Percentiles rank a stretch among this genome's conserved stretches.
Conservation (phyloP, 345 rosid genomes). For the Cardamine resedifolia region DNA sequence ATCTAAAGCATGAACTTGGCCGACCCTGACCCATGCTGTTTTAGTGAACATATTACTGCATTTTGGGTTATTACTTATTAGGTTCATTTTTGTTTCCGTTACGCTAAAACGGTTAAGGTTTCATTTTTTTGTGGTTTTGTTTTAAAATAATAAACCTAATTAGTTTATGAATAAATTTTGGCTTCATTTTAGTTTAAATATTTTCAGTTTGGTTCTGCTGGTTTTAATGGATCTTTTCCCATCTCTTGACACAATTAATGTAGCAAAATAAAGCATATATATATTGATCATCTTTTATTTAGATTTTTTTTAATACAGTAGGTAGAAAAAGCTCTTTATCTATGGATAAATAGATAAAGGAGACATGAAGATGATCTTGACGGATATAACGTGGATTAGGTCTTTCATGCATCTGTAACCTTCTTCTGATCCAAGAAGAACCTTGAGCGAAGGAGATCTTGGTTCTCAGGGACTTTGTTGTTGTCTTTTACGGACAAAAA, state of each 20-base stretch:
- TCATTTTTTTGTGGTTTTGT: no score
- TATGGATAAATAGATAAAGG: neutral
- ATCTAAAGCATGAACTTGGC: no score
- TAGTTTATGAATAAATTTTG: no score
- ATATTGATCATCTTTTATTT: neutral
- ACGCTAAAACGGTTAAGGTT: no score
- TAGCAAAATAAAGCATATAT: neutral
- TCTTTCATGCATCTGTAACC: conserved; percentile 6
- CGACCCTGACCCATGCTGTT: no score
- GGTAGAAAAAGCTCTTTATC: conserved; percentile 1
- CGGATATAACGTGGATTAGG: neutral
- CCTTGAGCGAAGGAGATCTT: neutral
- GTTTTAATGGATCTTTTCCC: neutral
- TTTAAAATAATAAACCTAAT: no score
- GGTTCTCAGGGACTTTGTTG: neutral
- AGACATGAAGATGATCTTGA: conserved; percentile 9
- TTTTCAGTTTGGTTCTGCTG: no score
- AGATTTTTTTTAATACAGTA: neutral
- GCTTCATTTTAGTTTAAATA: no score
- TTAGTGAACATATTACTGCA: no score
- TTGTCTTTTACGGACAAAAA: neutral
- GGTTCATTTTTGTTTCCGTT: no score
- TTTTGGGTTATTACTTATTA: no score
- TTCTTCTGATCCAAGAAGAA: neutral
- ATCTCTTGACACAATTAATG: neutral